phyloP scores from a whole-genome alignment of 371 early-diverging fungal species.

The Mitosporidium daphniae region DNA sequence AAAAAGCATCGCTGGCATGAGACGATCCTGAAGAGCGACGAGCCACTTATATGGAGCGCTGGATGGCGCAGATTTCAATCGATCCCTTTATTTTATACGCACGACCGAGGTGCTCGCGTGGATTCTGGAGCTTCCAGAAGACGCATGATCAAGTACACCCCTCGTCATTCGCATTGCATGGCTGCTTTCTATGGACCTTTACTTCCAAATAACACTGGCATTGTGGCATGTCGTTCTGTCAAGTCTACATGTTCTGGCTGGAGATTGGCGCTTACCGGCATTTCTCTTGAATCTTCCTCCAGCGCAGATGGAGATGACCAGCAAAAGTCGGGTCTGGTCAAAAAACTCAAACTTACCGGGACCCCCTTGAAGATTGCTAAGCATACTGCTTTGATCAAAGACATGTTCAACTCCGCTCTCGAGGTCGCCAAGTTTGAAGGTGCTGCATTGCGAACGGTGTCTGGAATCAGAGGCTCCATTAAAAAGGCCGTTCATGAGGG shows the following conservation, averaged over 20 bases:
- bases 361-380: slow-evolving; percentile 60
- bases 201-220: slow-evolving; percentile 68
- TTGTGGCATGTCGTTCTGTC: slow-evolving; percentile 50
- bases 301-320: slow-evolving; percentile 68
- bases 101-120: slow-evolving; percentile 38
- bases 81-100: slow-evolving; percentile 61
- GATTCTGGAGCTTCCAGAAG: slow-evolving; percentile 45
- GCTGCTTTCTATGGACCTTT: slow-evolving; percentile 51
- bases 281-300: too few species aligned
- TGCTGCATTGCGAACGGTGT: slow-evolving; percentile 66
- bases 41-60: slow-evolving; percentile 72
- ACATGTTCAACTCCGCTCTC: slow-evolving; percentile 87
- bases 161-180: slow-evolving; percentile 89
- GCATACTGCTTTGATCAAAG: slow-evolving; percentile 89
- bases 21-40: slow-evolving; percentile 76
- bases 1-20: slow-evolving; percentile 90
- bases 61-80: slow-evolving; percentile 95
- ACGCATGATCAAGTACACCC: slow-evolving; percentile 87
- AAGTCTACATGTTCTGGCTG: too few species aligned
- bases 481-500: slow-evolving; percentile 39
- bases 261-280: too few species aligned
- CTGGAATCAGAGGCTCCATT: slow-evolving; percentile 87
- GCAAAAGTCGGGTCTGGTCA: slow-evolving; percentile 53
- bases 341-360: slow-evolving; percentile 93
- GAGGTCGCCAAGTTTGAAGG: slow-evolving; percentile 97